These are phyloP conservation scores for Sphagnum fallax DNA, from an alignment of 228 moss, liverwort and hornwort genomes.

Conservation along the genomic window DNA sequence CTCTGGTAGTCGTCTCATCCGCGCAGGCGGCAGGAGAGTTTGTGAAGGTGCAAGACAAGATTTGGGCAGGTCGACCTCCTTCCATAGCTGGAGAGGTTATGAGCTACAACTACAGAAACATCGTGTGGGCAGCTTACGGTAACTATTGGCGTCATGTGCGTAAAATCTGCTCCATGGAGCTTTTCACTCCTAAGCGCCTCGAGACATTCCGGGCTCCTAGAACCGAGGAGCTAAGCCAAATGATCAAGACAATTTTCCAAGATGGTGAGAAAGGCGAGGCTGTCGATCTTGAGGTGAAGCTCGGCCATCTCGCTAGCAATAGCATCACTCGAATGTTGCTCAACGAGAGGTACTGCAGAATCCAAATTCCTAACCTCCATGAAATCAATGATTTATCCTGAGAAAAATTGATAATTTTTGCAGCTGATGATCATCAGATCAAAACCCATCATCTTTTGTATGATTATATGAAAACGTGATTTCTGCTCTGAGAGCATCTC, in stretches of 20 bases:
- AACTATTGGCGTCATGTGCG: background rate
- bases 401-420: background rate
- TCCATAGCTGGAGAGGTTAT: background rate
- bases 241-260: background rate
- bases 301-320: background rate
- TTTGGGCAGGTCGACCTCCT: background rate
- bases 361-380: background rate
- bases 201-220: background rate
- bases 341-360: background rate
- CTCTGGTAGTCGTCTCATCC: background rate
- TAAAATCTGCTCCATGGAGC: slow-evolving; percentile 3
- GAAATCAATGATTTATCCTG: background rate
- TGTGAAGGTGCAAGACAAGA: slow-evolving; percentile 1
- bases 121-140: background rate
- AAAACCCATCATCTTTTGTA: background rate
- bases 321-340: background rate
- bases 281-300: no score
- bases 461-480: background rate
- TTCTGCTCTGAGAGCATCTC: no score
- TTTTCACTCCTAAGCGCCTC: background rate
- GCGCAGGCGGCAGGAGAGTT: slow-evolving; percentile 1
- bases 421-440: background rate
- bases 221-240: background rate
- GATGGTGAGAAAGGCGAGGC: background rate
- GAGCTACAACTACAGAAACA: background rate